Conservation (phyloP, 352 stramenopile genomes). For the Achlya hypogyna region DNA sequence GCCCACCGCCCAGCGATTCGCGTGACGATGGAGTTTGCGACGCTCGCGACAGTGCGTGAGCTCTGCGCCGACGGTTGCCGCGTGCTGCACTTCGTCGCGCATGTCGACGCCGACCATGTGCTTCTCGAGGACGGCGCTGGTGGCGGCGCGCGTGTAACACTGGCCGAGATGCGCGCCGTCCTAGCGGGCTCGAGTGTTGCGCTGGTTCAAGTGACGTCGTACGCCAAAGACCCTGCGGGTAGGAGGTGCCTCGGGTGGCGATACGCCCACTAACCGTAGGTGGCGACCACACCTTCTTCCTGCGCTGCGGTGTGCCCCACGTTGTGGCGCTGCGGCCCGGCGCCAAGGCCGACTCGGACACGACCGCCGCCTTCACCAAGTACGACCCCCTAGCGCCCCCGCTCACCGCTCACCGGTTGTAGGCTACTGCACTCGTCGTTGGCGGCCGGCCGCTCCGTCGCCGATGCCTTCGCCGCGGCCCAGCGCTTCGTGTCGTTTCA, state of each 20-base stretch:
- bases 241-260: not conserved
- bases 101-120: not conserved
- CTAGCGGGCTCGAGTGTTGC: not conserved
- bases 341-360: not conserved
- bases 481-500: not conserved
- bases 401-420: not conserved
- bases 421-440: conserved; percentile 4
- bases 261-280: not conserved
- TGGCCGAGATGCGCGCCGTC: not conserved
- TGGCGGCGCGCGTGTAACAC: not conserved
- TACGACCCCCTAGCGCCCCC: too few species aligned
- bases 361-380: conserved; percentile 7
- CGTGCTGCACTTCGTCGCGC: conserved; percentile 1
- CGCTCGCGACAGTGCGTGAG: not conserved
- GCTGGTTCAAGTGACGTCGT: conserved; percentile 6
- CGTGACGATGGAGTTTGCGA: conserved; percentile 13
- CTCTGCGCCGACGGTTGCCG: conserved; percentile 12
- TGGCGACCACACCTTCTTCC: conserved; percentile 7
- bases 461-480: not conserved
- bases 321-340: not conserved
- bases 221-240: not conserved
- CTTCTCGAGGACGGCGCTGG: conserved; percentile 13
- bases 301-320: conserved; percentile 7
- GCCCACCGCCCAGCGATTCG: not conserved
- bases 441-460: not conserved